Base-by-base conservation (phyloP, 169 alveolate species). In the Plasmodium falciparum region DNA sequence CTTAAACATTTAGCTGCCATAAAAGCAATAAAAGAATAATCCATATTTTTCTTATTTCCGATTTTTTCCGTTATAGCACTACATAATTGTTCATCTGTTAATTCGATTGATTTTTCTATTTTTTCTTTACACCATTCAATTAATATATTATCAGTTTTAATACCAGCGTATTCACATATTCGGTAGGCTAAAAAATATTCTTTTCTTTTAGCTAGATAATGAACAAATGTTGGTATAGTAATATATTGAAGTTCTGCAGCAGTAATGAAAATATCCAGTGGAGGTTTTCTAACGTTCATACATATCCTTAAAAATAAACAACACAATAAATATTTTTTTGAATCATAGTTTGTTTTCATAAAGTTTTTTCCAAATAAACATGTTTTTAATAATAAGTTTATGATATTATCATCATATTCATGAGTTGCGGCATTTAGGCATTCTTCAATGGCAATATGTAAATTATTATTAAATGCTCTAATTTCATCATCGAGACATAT, bases 381-480 rank as follows among this genome's bases (percentile, higher is more conserved):
- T 12, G 95, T 89, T 50, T 90, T 73, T 0, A 94, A 89, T 58
- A 93, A 73, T 47, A 67, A 62, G 20, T 83, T 45, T 13, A 93
- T 93, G 2, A 80, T 88, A 88, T 90, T 91, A 73, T 80, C 88
- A 58, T 93, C 88, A 93, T 93, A 92, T 63, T 88, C 92, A 62
- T 86, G 92, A 29, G 92, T 74, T 20, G 97, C 93, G 12, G 97
- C 97, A 13, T 90, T 92, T 56, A 93, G 59, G 88, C 97, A 94
- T 17, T 88, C 92, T 17, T 69, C 93, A 24, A 93, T 88, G 11
- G 97, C 97, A 15, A 85, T 93, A 24, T 75, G 71, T 2, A 95
- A 59, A n/a, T 94, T 93, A 6, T 93, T 88, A 20, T 93, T 88
- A 72, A 95, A 93, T 39, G 96, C 88, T 61, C 96, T 62, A 6